A percentile compares a stretch with the other conserved stretches of the same genome.
Conservation (phyloP, 2,329 filamentous ascomycete species). For the Paradendryphiella salina region DNA sequence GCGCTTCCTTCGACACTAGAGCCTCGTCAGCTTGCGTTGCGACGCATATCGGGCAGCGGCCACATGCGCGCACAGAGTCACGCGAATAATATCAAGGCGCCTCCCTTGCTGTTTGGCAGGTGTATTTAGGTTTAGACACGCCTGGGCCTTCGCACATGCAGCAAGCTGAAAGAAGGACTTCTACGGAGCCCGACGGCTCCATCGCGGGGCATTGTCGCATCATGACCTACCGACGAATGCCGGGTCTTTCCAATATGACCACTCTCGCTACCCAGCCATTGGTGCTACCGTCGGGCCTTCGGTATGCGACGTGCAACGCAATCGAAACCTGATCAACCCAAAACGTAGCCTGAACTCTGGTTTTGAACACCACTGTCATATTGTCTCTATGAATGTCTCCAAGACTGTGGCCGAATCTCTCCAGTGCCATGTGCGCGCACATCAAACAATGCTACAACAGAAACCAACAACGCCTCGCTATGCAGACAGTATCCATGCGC, state of each 20-base stretch:
- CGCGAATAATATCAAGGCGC: no score
- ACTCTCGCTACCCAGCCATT: background rate
- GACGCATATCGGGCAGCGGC: no score
- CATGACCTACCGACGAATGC: no score
- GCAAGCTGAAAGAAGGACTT: no score
- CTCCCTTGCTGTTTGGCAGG: no score
- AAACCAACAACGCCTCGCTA: slow-evolving; percentile 38
- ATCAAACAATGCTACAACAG: background rate
- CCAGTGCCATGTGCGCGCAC: background rate
- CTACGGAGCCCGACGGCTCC: no score
- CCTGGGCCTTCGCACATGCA: no score
- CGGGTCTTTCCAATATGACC: background rate
- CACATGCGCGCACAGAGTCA: no score
- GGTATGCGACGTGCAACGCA: background rate
- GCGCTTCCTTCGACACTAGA: no score
- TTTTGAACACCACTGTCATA: background rate
- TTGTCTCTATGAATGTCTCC: background rate
- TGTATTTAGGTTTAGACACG: no score
- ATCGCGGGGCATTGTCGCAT: no score
- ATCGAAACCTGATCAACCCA: background rate
- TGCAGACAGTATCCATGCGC: slow-evolving; percentile 19
- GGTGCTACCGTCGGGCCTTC: background rate
- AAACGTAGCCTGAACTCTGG: background rate
- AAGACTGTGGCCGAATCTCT: background rate
- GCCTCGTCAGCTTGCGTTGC: no score